These are phyloP conservation scores for Sclerotinia subarctica DNA, from an alignment of 2,329 filamentous ascomycete species.

Conservation along the genomic window DNA sequence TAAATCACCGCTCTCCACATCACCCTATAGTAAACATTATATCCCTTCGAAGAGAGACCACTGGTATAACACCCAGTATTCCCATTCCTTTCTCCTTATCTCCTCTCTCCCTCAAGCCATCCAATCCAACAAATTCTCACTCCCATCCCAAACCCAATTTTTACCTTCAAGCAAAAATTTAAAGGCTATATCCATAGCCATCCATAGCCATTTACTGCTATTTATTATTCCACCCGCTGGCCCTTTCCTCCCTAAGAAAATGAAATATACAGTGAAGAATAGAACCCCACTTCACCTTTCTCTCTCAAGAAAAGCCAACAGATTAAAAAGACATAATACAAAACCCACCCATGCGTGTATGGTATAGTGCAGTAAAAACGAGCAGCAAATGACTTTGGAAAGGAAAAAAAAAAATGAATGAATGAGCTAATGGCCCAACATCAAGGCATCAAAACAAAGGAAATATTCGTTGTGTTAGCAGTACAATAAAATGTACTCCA, in stretches of 20 bases:
- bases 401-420: not conserved
- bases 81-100: not conserved
- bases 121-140: not conserved
- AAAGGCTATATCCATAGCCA: not conserved
- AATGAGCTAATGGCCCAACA: not conserved
- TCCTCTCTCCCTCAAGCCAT: not conserved
- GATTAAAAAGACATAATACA: constrained; percentile 8
- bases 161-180: not conserved
- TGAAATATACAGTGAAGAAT: not conserved
- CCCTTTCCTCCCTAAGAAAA: not conserved
- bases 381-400: not conserved
- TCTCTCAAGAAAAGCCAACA: not conserved
- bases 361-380: constrained; percentile 21
- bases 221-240: no score
- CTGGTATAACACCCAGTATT: no score
- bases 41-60: not conserved
- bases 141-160: not conserved
- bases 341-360: constrained; percentile 8
- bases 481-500: constrained; percentile 2
- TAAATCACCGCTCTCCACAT: not conserved
- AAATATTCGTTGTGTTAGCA: constrained; percentile 9
- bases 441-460: constrained; percentile 13
- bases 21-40: not conserved
- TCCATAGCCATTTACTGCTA: not conserved
- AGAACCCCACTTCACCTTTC: not conserved